Base-by-base conservation (phyloP, 164 flowering plant genomes). In the Vitis amurensis region DNA sequence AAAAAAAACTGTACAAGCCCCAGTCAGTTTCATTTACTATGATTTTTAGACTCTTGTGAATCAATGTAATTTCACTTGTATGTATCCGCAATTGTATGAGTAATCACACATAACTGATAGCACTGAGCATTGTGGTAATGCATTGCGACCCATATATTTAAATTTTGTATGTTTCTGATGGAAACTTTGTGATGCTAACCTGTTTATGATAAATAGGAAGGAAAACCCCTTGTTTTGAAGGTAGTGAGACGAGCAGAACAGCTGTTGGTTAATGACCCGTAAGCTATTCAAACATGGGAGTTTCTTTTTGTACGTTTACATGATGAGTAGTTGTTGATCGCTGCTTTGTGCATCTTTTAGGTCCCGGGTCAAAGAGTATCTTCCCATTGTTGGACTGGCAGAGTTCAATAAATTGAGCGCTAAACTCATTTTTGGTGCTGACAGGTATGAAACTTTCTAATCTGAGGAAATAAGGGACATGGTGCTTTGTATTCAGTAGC, bases 321-420 rank as follows among this genome's bases (percentile, higher is more conserved):
- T 37, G 44, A 37, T 37, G 44, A 6, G 50, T 27, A 29, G 15
- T 60, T 50, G 27, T 52, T 67, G 3, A n/a, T n/a, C 11, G 50
- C 1, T 1, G 11, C 1, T 56, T 17, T 29, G 7, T 49, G 23
- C 62, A 19, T 9, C 58, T 19, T 55, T 56, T 78, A 94, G 98
- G 75, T 83, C 97, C 1, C 90, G 91, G 1, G 82, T 84, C 15
- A 94, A 94, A 75, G 99, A 94, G 60, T 94, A 94, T 79, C 93
- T 94, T 64, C 93, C 97, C 0, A 94, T 94, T 70, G 81, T 82
- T 75, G 99, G 99, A 66, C 76, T 96, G 72, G 90, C 92, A 11
- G 96, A 88, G 17, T 96, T 93, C 80, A 96, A 92, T 63, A 93
- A 93, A 82, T 77, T 89, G 78, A 92, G 97, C 73, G 99, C 98